Evolutionary conservation across 2,329 filamentous ascomycete species (phyloP), one percentile per base, ranked within the genome.

Genomic region (Hypomyces rosellus): DNA sequence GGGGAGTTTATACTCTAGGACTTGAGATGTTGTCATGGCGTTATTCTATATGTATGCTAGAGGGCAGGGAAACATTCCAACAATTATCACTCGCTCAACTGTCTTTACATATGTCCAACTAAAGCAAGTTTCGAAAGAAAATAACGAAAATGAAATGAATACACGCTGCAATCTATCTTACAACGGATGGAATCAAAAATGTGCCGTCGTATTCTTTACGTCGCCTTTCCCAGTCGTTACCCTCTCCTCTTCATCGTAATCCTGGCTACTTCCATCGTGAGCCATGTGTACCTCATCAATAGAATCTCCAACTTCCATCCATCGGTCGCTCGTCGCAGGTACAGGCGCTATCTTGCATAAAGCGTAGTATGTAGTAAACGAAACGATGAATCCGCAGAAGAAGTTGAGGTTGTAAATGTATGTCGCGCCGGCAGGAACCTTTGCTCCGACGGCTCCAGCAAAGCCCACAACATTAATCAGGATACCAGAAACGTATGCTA

Each of bases 351-450:
- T 34, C 51, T 71, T 78, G 65, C 85, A 90, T 1, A 95, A 73
- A 0, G 65, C 49, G 71, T 80, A 95, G 69, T 96, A 96, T 7
- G 84, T 69, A 0, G 56, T 63, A 0, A 73, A 73, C 0, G 88
- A 80, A 11, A 95, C 78, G 43, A 89, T 74, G 64, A 95, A 91
- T 0, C 91, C 91, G 40, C 80, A 79, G 65, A 96, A 95, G 73
- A 91, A 96, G 68, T 96, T 96, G 59, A 96, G 63, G 57, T 90
- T 88, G 74, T 95, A 96, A 53, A 96, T 82, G 63, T 95, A 95
- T 1, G 78, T 82, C 2, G 92, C 91, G 1, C 86, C 90, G 5
- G 80, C 73, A 0, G 92, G 91, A 0, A 96, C 89, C 2, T 72
- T 56, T 15, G 61, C 65, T 1, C 89, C 89, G 22, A 96, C 79